Conservation (phyloP, 1,139 yeast genomes). For the Diutina neorugosa region DNA sequence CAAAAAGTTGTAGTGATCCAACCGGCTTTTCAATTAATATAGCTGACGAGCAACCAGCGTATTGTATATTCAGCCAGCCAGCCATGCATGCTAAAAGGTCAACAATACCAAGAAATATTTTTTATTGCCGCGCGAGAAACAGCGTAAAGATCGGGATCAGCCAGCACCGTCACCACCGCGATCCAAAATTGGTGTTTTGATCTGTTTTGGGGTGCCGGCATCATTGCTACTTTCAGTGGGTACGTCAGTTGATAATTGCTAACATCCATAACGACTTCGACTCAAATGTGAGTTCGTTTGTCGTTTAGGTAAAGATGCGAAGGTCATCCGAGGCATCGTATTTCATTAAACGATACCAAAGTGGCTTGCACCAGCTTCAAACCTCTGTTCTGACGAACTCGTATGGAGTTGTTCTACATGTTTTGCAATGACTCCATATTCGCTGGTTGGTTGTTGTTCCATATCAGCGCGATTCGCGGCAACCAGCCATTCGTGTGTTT, state of each 20-base stretch:
- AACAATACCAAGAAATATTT: background rate
- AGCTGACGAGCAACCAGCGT: background rate
- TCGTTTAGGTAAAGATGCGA: too few species aligned
- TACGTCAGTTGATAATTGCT: too few species aligned
- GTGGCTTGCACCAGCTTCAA: background rate
- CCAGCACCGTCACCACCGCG: background rate
- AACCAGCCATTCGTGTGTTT: background rate
- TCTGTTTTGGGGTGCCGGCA: background rate
- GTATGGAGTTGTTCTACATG: background rate
- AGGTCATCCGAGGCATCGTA: too few species aligned
- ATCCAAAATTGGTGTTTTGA: background rate
- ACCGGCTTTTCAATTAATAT: background rate
- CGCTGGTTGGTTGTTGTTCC: background rate
- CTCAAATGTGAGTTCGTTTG: too few species aligned
- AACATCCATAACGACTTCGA: too few species aligned
- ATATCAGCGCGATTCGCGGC: background rate
- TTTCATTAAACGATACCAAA: too few species aligned
- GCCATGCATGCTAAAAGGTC: background rate
- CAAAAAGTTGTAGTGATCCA: background rate
- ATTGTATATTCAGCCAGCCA: background rate
- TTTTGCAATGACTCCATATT: background rate
- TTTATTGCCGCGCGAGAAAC: background rate
- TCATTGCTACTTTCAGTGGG: background rate
- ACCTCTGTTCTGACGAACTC: too few species aligned
- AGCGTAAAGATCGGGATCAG: background rate